Evolutionary conservation across 2,329 filamentous ascomycete species (phyloP).

Genomic region (Tolypocladium tropicale): DNA sequence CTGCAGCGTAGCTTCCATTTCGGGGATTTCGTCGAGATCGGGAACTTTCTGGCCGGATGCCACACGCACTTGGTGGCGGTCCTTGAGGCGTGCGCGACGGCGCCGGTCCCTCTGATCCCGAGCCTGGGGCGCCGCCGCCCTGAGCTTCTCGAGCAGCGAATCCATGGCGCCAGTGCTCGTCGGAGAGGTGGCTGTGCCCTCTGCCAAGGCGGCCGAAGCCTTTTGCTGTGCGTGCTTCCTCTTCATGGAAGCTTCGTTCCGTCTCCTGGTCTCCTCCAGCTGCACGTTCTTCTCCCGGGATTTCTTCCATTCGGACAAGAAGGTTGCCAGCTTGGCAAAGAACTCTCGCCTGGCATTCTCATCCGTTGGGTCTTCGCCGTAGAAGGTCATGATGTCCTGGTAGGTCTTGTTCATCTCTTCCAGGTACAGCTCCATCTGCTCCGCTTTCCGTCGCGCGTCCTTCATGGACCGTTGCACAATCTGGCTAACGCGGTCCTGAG

Average conservation of each 20-base stretch:
- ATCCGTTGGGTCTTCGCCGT: constrained; percentile 85
- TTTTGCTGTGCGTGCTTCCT: constrained; percentile 72
- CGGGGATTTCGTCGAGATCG: constrained; percentile 54
- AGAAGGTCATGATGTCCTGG: constrained; percentile 93
- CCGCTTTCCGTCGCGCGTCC: constrained; percentile 87
- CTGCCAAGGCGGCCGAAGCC: constrained; percentile 26
- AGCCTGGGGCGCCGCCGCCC: constrained; percentile 82
- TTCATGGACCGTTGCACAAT: constrained; percentile 93
- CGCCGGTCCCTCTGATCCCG: constrained; percentile 83
- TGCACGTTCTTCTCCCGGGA: constrained; percentile 84
- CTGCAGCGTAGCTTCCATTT: constrained; percentile 33
- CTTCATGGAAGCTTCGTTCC: constrained; percentile 87
- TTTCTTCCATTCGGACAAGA: constrained; percentile 92
- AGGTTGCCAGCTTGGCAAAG: constrained; percentile 84
- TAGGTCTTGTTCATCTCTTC: constrained; percentile 88
- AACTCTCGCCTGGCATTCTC: constrained; percentile 92
- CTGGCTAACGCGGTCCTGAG: constrained; percentile 87
- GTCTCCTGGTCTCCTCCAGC: constrained; percentile 70
- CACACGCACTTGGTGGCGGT: constrained; percentile 79
- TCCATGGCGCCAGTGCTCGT: constrained; percentile 88
- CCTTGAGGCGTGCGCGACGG: constrained; percentile 78
- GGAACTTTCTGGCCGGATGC: constrained; percentile 82
- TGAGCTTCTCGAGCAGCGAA: constrained; percentile 84
- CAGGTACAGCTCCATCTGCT: constrained; percentile 87
- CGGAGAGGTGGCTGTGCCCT: constrained; percentile 51